Evolutionary conservation across 371 early-diverging fungal genomes (phyloP).

Genomic region (Rhizopus microsporus): DNA sequence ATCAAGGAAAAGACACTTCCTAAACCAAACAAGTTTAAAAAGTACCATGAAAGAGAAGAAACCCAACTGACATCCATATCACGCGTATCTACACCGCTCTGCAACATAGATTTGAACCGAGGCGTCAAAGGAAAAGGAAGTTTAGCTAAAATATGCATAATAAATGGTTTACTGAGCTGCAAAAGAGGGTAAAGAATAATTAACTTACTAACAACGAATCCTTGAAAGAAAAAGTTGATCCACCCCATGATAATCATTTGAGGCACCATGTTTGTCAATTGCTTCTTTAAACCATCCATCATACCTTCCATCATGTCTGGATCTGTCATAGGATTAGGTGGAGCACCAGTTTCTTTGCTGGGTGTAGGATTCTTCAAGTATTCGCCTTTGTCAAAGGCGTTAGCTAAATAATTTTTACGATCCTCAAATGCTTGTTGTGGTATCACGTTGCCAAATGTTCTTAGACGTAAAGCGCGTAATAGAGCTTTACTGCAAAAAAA

Average conservation of each 20-base stretch:
- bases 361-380: slow-evolving; percentile 80
- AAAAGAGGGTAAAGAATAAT: not conserved
- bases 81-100: slow-evolving; percentile 92
- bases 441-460: slow-evolving; percentile 68
- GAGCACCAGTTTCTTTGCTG: slow-evolving; percentile 54
- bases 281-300: slow-evolving; percentile 98
- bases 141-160: slow-evolving; percentile 59
- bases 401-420: slow-evolving; percentile 70
- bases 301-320: slow-evolving; percentile 93
- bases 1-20: slow-evolving; percentile 89
- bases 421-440: slow-evolving; percentile 71
- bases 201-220: slow-evolving; percentile 89
- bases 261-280: slow-evolving; percentile 94
- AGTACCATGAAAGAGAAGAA: slow-evolving; percentile 97
- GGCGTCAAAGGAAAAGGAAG: slow-evolving; percentile 95
- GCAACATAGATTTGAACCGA: slow-evolving; percentile 97
- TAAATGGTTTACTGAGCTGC: not conserved
- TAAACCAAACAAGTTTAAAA: slow-evolving; percentile 95
- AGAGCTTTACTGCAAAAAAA: slow-evolving; percentile 64
- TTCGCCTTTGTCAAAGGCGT: slow-evolving; percentile 80
- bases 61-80: slow-evolving; percentile 99
- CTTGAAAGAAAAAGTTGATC: slow-evolving; percentile 97
- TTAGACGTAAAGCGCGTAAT: slow-evolving; percentile 70
- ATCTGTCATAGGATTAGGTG: slow-evolving; percentile 86
- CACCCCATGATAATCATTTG: slow-evolving; percentile 98